Percentiles rank a stretch among this genome's conserved stretches.
These are phyloP conservation scores for Globisporangium perplexum DNA, from an alignment of 352 stramenopile genomes.

Conservation along the genomic window DNA sequence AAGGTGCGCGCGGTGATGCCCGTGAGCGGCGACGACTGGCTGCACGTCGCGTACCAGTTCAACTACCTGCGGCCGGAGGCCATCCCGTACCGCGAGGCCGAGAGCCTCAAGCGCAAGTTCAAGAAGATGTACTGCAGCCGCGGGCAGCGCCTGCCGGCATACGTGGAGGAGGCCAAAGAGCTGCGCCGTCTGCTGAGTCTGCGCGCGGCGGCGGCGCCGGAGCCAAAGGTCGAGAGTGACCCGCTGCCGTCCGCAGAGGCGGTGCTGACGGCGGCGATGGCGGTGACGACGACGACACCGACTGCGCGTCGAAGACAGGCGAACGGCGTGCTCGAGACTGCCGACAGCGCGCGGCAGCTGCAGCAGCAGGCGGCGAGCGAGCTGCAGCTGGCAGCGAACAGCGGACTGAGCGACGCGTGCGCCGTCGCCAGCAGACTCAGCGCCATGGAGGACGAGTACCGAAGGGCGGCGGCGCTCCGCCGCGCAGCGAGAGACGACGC, in stretches of 20 bases:
- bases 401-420: constrained; percentile 4
- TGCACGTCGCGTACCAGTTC: constrained; percentile 60
- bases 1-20: constrained; percentile 54
- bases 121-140: constrained; percentile 66
- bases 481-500: constrained; percentile 1
- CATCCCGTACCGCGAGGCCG: constrained; percentile 55
- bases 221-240: constrained; percentile 2
- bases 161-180: constrained; percentile 46
- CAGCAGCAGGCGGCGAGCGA: no score
- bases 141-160: constrained; percentile 28
- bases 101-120: constrained; percentile 66
- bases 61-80: constrained; percentile 58
- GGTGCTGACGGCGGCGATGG: background rate
- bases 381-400: background rate
- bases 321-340: background rate
- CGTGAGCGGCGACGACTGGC: constrained; percentile 42
- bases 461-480: constrained; percentile 14
- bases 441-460: constrained; percentile 42
- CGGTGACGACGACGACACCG: no score
- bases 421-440: constrained; percentile 26
- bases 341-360: background rate
- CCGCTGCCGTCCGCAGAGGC: background rate
- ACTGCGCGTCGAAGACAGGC: background rate
- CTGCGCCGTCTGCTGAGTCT: constrained; percentile 42
- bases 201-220: constrained; percentile 25